Evolutionary conservation across 2,329 filamentous ascomycete genomes (phyloP).

Genomic region (Aspergillus jensenii): DNA sequence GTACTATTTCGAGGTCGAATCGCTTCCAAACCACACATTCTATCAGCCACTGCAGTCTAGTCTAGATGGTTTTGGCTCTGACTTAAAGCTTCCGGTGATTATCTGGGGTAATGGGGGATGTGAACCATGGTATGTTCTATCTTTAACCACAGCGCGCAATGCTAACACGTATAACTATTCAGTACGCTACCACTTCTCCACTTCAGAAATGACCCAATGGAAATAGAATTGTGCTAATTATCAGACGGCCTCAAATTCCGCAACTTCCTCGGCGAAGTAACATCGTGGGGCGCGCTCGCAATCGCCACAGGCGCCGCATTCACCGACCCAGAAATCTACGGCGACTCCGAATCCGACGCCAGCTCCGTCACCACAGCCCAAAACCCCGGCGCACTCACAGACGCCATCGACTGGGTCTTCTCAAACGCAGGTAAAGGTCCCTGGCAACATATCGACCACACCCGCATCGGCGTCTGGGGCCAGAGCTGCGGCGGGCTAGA

Average conservation of each 20-base stretch:
- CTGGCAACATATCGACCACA: not conserved
- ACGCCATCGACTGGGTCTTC: not conserved
- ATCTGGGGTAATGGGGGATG: not conserved
- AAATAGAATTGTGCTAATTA: not conserved
- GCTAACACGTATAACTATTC: no score
- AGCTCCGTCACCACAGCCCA: not conserved
- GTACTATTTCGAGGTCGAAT: not conserved
- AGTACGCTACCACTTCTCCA: no score
- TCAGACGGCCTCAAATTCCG: not conserved
- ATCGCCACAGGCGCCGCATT: not conserved
- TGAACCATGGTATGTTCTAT: not conserved
- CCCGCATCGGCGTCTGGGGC: not conserved
- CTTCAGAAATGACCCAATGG: no score
- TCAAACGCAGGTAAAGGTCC: not conserved
- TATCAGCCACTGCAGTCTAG: not conserved
- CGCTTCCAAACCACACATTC: not conserved
- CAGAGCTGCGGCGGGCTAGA: not conserved
- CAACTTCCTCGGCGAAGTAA: not conserved
- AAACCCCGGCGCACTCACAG: not conserved
- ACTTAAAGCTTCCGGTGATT: not conserved
- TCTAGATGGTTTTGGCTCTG: not conserved
- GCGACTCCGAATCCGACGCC: not conserved
- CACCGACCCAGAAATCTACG: not conserved
- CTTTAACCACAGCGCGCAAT: no score
- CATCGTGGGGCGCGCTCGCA: not conserved